Conservation (phyloP, 768 basidiomycete genomes). For the Lactifluus hygrophoroides region DNA sequence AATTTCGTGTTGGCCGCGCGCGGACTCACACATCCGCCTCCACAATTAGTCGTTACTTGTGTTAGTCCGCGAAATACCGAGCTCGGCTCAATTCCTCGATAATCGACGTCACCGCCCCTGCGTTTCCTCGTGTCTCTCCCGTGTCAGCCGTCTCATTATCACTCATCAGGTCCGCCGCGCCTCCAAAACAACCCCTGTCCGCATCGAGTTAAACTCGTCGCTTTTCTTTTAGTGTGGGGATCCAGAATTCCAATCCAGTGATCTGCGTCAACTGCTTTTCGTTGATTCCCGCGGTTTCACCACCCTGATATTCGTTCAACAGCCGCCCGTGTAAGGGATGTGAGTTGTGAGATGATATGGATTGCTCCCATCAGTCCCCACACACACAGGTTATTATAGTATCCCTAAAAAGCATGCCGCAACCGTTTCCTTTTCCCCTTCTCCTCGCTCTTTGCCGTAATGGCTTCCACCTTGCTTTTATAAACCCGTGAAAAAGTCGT, state of each 20-base stretch:
- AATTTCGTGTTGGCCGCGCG: conserved; percentile 13
- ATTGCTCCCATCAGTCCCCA: background rate
- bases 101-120: conserved; percentile 19
- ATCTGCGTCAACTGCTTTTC: conserved; percentile 15
- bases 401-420: conserved; percentile 2
- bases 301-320: conserved; percentile 10
- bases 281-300: conserved; percentile 10
- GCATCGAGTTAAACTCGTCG: conserved; percentile 18
- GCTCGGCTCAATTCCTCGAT: conserved; percentile 14
- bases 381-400: too few species aligned
- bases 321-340: conserved; percentile 4
- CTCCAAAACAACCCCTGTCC: conserved; percentile 13
- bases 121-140: conserved; percentile 10
- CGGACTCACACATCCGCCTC: conserved; percentile 14
- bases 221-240: conserved; percentile 10
- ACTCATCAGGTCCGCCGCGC: conserved; percentile 11
- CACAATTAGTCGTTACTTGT: conserved; percentile 11
- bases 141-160: background rate
- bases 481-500: background rate
- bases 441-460: conserved; percentile 6
- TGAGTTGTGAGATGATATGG: conserved; percentile 8
- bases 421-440: background rate
- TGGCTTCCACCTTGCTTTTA: conserved; percentile 4
- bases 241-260: conserved; percentile 9
- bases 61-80: conserved; percentile 10